phyloP scores from a whole-genome alignment of 345 rosid species.

The Linum trigynum region DNA sequence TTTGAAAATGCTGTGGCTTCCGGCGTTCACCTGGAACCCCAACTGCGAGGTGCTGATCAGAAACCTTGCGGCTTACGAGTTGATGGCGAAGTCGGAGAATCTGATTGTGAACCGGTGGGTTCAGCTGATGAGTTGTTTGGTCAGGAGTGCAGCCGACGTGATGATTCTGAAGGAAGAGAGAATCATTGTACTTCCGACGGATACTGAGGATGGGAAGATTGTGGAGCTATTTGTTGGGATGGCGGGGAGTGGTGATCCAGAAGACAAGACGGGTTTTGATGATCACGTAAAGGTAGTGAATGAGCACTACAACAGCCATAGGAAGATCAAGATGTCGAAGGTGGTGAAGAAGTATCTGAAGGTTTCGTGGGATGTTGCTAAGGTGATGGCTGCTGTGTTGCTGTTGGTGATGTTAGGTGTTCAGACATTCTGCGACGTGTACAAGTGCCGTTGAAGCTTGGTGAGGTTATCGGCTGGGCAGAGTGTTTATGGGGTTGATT shows the following conservation, averaged over 20 bases:
- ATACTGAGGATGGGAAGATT: background rate
- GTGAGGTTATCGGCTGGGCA: too few relatives aligned
- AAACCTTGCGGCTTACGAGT: background rate
- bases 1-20: background rate
- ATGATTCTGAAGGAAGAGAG: background rate
- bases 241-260: background rate
- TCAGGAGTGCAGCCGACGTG: background rate
- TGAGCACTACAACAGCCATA: background rate
- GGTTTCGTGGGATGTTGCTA: constrained; percentile 1
- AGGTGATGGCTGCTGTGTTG: background rate
- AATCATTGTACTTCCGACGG: background rate
- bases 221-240: background rate
- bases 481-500: too few relatives aligned
- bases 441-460: background rate
- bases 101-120: background rate
- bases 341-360: background rate
- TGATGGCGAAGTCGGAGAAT: background rate
- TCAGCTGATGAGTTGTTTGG: background rate
- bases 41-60: background rate
- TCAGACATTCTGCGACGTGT: background rate
- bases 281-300: background rate
- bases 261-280: background rate
- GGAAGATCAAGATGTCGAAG: constrained; percentile 1
- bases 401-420: background rate
- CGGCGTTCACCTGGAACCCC: background rate